phyloP scores from a whole-genome alignment of 805 yeast species.

The Huiozyma sinensis region DNA sequence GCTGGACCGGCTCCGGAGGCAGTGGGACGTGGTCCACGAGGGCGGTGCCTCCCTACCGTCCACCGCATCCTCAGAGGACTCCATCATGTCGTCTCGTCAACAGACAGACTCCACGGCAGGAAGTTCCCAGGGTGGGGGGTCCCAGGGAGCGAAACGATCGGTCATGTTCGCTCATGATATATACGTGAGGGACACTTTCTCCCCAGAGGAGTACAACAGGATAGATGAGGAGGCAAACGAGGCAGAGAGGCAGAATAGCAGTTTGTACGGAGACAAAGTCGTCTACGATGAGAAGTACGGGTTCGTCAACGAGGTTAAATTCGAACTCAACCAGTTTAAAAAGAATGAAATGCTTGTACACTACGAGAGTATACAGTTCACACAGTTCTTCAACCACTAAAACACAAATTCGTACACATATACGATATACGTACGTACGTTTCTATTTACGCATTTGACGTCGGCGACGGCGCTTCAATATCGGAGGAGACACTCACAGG shows the following conservation, averaged over 20 bases:
- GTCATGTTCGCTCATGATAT: constrained; percentile 20
- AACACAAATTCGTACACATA: neutral
- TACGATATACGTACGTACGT: neutral
- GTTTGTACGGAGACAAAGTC: constrained; percentile 1
- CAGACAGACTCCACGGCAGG: too few relatives aligned
- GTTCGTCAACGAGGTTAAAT: constrained; percentile 34
- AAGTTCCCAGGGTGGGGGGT: too few relatives aligned
- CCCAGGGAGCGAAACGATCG: constrained; percentile 2
- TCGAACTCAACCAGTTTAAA: constrained; percentile 56
- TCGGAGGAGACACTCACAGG: too few relatives aligned
- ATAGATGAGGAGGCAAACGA: constrained; percentile 9
- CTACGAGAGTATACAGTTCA: constrained; percentile 45
- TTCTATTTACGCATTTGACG: neutral
- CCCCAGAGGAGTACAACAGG: constrained; percentile 21
- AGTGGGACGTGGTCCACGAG: constrained; percentile 17
- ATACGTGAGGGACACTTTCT: constrained; percentile 22
- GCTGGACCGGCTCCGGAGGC: constrained; percentile 9
- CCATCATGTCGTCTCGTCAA: neutral
- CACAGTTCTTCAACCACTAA: constrained; percentile 44
- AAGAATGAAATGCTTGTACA: constrained; percentile 60
- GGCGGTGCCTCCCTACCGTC: neutral
- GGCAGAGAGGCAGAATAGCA: neutral
- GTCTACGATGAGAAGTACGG: constrained; percentile 8
- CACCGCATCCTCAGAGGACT: neutral
- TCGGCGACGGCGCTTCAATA: too few relatives aligned